Percentiles rank a stretch among this genome's conserved stretches.
Evolutionary conservation across 768 basidiomycete genomes (phyloP).

Genomic region (Suillus sp.): DNA sequence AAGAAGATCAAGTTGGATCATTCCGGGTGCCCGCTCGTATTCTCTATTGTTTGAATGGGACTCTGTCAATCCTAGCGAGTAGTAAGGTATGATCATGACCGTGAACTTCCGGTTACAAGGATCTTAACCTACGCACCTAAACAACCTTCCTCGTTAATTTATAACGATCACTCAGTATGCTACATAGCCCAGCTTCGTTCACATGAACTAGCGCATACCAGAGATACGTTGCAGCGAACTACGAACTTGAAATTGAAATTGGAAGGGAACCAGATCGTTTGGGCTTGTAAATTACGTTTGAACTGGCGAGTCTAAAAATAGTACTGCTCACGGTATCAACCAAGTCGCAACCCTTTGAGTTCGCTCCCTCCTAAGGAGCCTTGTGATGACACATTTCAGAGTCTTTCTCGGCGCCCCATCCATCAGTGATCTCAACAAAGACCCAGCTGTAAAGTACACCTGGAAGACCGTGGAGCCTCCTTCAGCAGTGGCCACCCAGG

Average conservation of each 20-base stretch:
- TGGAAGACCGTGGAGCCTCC: constrained; percentile 48
- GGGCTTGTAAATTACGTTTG: background rate
- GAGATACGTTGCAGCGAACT: background rate
- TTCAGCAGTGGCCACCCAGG: constrained; percentile 22
- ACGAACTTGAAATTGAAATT: background rate
- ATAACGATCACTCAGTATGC: background rate
- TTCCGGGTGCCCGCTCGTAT: background rate
- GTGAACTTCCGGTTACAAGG: background rate
- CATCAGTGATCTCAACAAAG: constrained; percentile 35
- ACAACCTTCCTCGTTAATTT: background rate
- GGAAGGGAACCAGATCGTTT: background rate
- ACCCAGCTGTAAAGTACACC: constrained; percentile 36
- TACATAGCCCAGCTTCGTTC: background rate
- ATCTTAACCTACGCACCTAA: background rate
- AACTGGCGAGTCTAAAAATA: background rate
- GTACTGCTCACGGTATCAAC: background rate
- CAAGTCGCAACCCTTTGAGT: background rate
- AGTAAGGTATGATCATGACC: background rate
- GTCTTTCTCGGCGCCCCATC: constrained; percentile 56
- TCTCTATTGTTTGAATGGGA: background rate
- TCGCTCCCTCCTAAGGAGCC: background rate
- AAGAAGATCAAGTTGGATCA: background rate
- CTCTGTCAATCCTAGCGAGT: background rate
- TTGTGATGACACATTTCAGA: constrained; percentile 39
- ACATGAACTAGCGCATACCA: background rate